Base-by-base conservation (phyloP, 305 asterid species). In the Rubia balearica region DNA sequence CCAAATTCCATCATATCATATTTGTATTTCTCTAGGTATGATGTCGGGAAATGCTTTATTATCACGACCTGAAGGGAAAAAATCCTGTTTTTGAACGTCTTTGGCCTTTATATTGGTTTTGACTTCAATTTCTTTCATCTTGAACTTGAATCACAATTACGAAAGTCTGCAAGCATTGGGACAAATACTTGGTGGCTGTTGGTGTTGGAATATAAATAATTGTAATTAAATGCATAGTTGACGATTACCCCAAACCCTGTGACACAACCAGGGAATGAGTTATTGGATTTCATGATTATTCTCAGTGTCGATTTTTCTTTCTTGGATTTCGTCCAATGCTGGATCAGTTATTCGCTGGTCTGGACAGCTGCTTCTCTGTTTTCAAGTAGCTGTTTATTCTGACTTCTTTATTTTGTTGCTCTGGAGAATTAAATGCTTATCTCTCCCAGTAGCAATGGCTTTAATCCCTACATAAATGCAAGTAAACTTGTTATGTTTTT, bases 401-500 rank as follows among this genome's bases (percentile, higher is more conserved):
- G 71, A 24, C 22, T 19, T 40, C 43, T 67, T 45, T 17, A 36
- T 56, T 63, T 36, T 7, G 14, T 49, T 57, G 38, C 22, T 21
- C 67, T 51, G 21, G 17, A 49, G 21, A 57, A 1, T 41, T 19
- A n/a, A 49, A 1, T 16, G 27, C 40, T 1, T 30, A 11, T 55
- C 8, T 61, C 9, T 30, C 5, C 36, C 6, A n/a, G 45, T 14
- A 16, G 27, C 33, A 19, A 41, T 9, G 49, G 59, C 2, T 72
- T 72, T 63, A 21, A 24, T 22, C 51, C 60, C 42, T 46, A 14
- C 1, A 41, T 17, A 33, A 61, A 61, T n/a, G 13, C 7, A 19
- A 42, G 51, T 57, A 4, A 56, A 27, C 42, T 65, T 49, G 24
- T 27, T 24, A 14, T 27, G 74, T 63, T 76, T 24, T 83, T 80